A percentile compares a stretch with the other conserved stretches of the same genome.
Conservation (phyloP, 345 rosid genomes). For the Moringa oleifera region DNA sequence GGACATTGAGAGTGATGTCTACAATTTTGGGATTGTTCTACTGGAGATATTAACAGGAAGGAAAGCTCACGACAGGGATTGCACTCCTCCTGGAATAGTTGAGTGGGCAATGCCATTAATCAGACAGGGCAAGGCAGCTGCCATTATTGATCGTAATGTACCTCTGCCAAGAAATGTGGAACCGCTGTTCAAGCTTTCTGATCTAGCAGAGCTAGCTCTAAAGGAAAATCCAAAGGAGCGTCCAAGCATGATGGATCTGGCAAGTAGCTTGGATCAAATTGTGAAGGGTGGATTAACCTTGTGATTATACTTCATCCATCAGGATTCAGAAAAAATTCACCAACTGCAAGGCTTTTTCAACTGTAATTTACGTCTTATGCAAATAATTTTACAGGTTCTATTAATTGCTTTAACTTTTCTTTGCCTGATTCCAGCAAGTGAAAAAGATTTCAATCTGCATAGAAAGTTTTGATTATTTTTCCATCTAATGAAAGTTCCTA, state of each 20-base stretch:
- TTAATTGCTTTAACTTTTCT: no score
- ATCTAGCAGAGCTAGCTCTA: conserved; percentile 65
- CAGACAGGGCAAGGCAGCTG: conserved; percentile 63
- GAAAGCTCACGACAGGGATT: conserved; percentile 65
- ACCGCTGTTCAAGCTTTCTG: conserved; percentile 74
- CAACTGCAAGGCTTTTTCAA: not conserved
- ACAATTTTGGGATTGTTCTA: conserved; percentile 65
- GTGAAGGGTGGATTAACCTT: conserved; percentile 57
- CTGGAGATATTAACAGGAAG: conserved; percentile 84
- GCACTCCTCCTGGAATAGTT: conserved; percentile 50
- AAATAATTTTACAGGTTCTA: no score
- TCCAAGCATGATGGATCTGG: conserved; percentile 52
- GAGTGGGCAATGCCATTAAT: conserved; percentile 78
- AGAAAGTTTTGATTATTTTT: no score
- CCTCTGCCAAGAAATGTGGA: conserved; percentile 78
- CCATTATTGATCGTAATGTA: conserved; percentile 55
- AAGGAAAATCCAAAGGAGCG: conserved; percentile 56
- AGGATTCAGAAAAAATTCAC: not conserved
- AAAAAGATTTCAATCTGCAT: no score
- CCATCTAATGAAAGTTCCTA: no score
- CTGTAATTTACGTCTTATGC: not conserved
- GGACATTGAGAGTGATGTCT: conserved; percentile 59
- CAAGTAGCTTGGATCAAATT: conserved; percentile 61
- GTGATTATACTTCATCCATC: no score
- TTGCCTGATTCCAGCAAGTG: no score